phyloP scores from a whole-genome alignment of 2,329 filamentous ascomycete genomes.

The Pseudocercospora eumusae region DNA sequence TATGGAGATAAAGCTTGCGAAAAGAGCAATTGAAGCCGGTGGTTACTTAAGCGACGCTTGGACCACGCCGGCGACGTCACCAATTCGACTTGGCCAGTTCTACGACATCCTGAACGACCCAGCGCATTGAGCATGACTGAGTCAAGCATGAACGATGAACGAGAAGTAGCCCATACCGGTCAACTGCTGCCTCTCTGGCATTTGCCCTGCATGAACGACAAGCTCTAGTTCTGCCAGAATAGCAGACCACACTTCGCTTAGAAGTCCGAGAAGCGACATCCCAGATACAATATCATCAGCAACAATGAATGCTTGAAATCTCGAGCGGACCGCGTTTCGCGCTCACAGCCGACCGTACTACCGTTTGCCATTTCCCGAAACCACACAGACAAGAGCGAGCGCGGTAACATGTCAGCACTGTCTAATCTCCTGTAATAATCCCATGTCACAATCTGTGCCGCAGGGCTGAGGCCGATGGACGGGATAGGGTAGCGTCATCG shows the following conservation, averaged over 20 bases:
- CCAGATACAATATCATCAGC: background rate
- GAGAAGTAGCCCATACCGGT: background rate
- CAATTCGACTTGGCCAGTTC: background rate
- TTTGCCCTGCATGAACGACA: background rate
- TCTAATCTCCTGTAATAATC: background rate
- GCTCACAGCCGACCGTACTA: background rate
- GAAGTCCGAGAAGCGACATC: background rate
- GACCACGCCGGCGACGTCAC: background rate
- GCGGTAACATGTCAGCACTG: slow-evolving; percentile 1
- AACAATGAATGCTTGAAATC: background rate
- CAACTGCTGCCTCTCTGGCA: background rate
- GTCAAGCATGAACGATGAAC: background rate
- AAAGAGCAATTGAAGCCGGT: background rate
- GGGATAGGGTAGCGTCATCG: slow-evolving; percentile 9
- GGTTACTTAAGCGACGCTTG: too few species aligned
- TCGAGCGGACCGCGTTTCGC: background rate
- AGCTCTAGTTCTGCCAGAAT: too few species aligned
- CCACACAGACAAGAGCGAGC: background rate
- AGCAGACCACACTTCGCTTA: slow-evolving; percentile 7
- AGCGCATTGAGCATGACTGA: background rate
- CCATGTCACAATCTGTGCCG: background rate
- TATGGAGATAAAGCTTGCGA: slow-evolving; percentile 34
- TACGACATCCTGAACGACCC: background rate
- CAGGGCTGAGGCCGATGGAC: slow-evolving; percentile 16
- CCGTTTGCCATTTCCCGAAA: background rate